Conservation (phyloP, 2,329 filamentous ascomycete species). For the Fusarium transvaalense region DNA sequence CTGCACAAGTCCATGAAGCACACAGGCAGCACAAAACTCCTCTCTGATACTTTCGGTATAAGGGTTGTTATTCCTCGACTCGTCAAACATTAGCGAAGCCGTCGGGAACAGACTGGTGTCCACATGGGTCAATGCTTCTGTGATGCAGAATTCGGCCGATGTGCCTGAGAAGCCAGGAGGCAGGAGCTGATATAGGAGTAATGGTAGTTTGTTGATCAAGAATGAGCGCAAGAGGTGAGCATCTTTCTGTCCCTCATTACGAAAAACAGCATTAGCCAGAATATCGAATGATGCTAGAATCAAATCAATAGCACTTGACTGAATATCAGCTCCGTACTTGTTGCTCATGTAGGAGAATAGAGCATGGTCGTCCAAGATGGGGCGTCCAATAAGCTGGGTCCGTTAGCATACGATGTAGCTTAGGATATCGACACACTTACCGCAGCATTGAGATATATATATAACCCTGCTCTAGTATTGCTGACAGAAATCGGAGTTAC, state of each 20-base stretch:
- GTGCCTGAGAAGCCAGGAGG: conserved; percentile 80
- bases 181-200: conserved; percentile 65
- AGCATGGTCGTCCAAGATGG: conserved; percentile 82
- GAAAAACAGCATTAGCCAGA: conserved; percentile 86
- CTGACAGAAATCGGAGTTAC: conserved; percentile 75
- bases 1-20: conserved; percentile 85
- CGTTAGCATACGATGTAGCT: conserved; percentile 13
- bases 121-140: conserved; percentile 81
- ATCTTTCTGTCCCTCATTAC: conserved; percentile 65
- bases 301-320: conserved; percentile 82
- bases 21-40: conserved; percentile 91
- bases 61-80: conserved; percentile 67
- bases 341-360: conserved; percentile 86
- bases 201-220: conserved; percentile 76
- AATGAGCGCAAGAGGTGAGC: conserved; percentile 88
- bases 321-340: conserved; percentile 84
- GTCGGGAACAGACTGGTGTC: conserved; percentile 81
- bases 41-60: conserved; percentile 71
- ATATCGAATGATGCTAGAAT: conserved; percentile 92
- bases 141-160: conserved; percentile 77
- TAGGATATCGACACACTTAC: conserved; percentile 60
- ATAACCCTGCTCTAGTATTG: conserved; percentile 84
- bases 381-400: conserved; percentile 79
- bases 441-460: conserved; percentile 85
- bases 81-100: conserved; percentile 70